phyloP scores from a whole-genome alignment of 2,329 filamentous ascomycete genomes.

The Alternaria conjuncta region DNA sequence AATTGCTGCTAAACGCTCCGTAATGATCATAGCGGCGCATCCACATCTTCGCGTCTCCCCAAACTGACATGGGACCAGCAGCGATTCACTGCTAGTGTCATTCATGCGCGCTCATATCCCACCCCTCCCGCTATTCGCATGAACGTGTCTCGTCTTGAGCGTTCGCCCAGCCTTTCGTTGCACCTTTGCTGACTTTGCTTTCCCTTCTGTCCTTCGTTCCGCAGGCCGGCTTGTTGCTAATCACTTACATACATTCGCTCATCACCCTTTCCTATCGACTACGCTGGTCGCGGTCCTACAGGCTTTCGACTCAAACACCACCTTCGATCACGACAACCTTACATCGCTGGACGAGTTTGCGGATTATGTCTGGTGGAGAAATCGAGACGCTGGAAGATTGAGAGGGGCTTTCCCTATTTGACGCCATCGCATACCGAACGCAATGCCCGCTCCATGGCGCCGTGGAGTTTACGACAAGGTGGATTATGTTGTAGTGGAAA shows the following conservation, averaged over 20 bases:
- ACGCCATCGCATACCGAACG: slow-evolving; percentile 27
- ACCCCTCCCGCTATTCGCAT: slow-evolving; percentile 38
- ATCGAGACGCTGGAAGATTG: slow-evolving; percentile 44
- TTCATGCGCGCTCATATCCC: slow-evolving; percentile 49
- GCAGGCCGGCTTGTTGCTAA: slow-evolving; percentile 49
- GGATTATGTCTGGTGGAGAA: slow-evolving; percentile 43
- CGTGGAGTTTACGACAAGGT: slow-evolving; percentile 27
- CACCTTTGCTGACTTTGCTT: slow-evolving; percentile 40
- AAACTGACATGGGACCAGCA: slow-evolving; percentile 47
- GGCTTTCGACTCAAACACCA: slow-evolving; percentile 38
- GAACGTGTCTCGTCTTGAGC: slow-evolving; percentile 44
- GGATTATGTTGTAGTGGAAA: slow-evolving; percentile 40
- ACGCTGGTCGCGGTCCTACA: slow-evolving; percentile 43
- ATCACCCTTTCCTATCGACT: slow-evolving; percentile 28
- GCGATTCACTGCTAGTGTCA: slow-evolving; percentile 43
- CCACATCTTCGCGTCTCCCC: slow-evolving; percentile 34
- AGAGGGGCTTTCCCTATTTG: slow-evolving; percentile 35
- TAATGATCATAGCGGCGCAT: slow-evolving; percentile 22
- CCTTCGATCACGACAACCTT: slow-evolving; percentile 18
- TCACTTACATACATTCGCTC: slow-evolving; percentile 41
- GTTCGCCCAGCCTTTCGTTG: slow-evolving; percentile 45
- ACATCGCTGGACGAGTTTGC: slow-evolving; percentile 33
- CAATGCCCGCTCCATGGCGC: slow-evolving; percentile 39
- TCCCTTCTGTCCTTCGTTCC: slow-evolving; percentile 43
- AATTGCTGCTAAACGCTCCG: slow-evolving; percentile 36